Evolutionary conservation across 1,139 yeast genomes (phyloP), one percentile per base, ranked within the genome.

Genomic region (Kurtzmaniella quercitrusa): DNA sequence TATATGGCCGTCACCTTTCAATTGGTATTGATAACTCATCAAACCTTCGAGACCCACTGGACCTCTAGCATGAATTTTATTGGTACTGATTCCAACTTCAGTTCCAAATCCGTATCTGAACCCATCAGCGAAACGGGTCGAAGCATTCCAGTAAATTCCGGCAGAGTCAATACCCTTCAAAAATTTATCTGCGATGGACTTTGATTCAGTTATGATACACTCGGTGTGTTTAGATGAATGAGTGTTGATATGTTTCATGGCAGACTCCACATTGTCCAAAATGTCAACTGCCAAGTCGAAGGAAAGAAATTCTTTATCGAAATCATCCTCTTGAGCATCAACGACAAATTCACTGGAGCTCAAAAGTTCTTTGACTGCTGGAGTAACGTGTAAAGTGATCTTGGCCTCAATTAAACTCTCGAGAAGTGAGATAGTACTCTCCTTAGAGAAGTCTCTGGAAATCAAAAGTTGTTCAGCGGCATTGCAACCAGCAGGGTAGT

Each of bases 201-300:
- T 76, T 51, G 79, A 68, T 51, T 84, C 87, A 1, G 98, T 91
- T 47, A 94, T 71, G 46, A 94, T 91, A 47, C 88, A 81, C 56
- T 94, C 99, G 0, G 99, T 94, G 63, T 94, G 99, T 56, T 89
- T 93, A 2, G 98, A 93, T 1, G 98, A 93, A 59, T 93, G 97
- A 36, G 65, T 56, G 60, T 94, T 94, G 54, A 94, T 91, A 59
- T 91, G 98, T 15, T 65, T 55, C 41, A 93, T 82, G 14, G 98
- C 98, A 21, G 72, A 84, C 21, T 76, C 71, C 2, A 84, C 76
- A 14, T 80, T 69, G 5, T 64, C 60, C 9, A 87, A 82, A 19
- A 78, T 64, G 48, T 75, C 78, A 18, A 89, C 84, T 1, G 97
- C 88, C 44, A 93, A 72, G 51, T 88, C 95, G 38, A 88, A 69